Conservation (phyloP, 2,329 filamentous ascomycete species). For the Purpureocillium takamizusanense region DNA sequence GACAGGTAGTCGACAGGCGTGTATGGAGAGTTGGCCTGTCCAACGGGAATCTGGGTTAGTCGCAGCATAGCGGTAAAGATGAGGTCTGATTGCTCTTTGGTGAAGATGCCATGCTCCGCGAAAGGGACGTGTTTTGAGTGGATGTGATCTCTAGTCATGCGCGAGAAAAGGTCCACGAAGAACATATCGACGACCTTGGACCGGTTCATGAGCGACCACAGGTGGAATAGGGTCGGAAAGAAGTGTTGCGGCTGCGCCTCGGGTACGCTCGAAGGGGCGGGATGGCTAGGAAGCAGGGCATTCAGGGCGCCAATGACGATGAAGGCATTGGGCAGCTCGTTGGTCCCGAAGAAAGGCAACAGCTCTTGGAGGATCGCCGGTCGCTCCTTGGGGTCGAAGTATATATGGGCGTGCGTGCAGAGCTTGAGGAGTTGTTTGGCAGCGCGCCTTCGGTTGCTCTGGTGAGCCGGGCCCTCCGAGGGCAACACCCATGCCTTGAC, state of each 20-base stretch:
- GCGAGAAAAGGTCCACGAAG: slow-evolving; percentile 83
- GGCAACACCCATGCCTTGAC: slow-evolving; percentile 85
- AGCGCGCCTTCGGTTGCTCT: slow-evolving; percentile 43
- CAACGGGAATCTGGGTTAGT: slow-evolving; percentile 89
- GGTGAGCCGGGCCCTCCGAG: slow-evolving; percentile 64
- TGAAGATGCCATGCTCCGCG: slow-evolving; percentile 82
- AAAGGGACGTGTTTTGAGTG: slow-evolving; percentile 68
- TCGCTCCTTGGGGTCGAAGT: slow-evolving; percentile 83
- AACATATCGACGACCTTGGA: slow-evolving; percentile 81
- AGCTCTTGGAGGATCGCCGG: slow-evolving; percentile 74
- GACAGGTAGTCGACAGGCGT: slow-evolving; percentile 74
- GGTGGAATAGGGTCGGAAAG: slow-evolving; percentile 87
- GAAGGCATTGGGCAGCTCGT: slow-evolving; percentile 84
- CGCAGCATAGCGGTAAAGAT: slow-evolving; percentile 89
- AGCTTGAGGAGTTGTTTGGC: slow-evolving; percentile 72
- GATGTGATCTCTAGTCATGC: slow-evolving; percentile 77
- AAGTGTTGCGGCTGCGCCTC: slow-evolving; percentile 83
- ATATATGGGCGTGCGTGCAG: slow-evolving; percentile 81
- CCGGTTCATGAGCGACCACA: slow-evolving; percentile 88
- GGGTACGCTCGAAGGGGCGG: slow-evolving; percentile 59
- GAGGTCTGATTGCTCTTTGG: slow-evolving; percentile 79
- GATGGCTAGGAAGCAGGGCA: slow-evolving; percentile 75
- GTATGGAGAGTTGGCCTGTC: slow-evolving; percentile 90
- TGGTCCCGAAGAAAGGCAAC: slow-evolving; percentile 83
- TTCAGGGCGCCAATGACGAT: slow-evolving; percentile 87